These are phyloP conservation scores for Fusarium ramigenum DNA, from an alignment of 2,329 filamentous ascomycete genomes.

Conservation along the genomic window DNA sequence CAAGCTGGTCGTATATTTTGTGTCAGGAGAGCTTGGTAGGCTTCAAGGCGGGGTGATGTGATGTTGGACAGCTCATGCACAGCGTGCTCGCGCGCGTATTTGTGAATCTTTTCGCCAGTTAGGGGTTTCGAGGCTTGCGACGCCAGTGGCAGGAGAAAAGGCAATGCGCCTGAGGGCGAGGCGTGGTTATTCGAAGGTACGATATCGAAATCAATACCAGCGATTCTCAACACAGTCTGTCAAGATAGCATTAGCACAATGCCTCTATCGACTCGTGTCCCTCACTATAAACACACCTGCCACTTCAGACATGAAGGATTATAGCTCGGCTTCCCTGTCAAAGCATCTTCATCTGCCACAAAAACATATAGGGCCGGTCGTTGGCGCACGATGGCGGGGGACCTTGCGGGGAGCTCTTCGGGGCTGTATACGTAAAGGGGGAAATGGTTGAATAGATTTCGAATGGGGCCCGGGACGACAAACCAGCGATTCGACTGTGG, in stretches of 20 bases:
- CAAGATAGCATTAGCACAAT: not conserved
- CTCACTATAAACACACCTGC: slow-evolving; percentile 71
- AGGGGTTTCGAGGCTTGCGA: slow-evolving; percentile 50
- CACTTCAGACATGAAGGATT: slow-evolving; percentile 95
- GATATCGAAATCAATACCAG: slow-evolving; percentile 72
- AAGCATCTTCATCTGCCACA: slow-evolving; percentile 69
- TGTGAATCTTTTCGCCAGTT: slow-evolving; percentile 67
- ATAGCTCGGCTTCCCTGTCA: slow-evolving; percentile 74
- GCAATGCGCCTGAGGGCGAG: slow-evolving; percentile 86
- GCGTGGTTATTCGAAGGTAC: slow-evolving; percentile 89
- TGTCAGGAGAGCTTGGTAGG: slow-evolving; percentile 82
- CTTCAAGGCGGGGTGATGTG: slow-evolving; percentile 69
- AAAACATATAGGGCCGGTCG: slow-evolving; percentile 79
- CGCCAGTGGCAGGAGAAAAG: slow-evolving; percentile 77
- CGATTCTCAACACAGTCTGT: slow-evolving; percentile 85
- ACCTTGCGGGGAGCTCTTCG: slow-evolving; percentile 76
- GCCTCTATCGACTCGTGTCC: not conserved
- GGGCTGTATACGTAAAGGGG: slow-evolving; percentile 79
- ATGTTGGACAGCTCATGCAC: slow-evolving; percentile 56
- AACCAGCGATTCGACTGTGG: slow-evolving; percentile 53
- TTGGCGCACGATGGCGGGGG: slow-evolving; percentile 52
- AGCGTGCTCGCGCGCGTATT: slow-evolving; percentile 67
- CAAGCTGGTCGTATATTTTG: slow-evolving; percentile 84
- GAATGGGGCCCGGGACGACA: slow-evolving; percentile 77
- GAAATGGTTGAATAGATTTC: slow-evolving; percentile 84